Evolutionary conservation across 2,329 filamentous ascomycete genomes (phyloP).

Genomic region (Tolypocladium amazonense): DNA sequence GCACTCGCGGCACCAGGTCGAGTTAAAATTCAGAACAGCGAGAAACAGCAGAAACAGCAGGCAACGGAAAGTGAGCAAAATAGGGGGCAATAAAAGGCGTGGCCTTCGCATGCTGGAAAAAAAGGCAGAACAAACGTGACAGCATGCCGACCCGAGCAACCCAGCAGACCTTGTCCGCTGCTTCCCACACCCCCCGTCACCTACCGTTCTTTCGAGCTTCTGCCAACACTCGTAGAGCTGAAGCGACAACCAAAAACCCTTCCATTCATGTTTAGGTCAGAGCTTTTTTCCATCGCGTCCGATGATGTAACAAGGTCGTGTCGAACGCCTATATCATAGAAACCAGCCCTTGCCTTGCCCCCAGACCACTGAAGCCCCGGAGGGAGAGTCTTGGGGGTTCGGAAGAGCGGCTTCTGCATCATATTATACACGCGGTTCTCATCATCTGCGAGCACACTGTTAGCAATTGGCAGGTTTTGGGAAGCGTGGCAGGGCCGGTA

Average conservation of each 20-base stretch:
- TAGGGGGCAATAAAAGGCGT: too few relatives aligned
- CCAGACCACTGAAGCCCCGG: constrained; percentile 82
- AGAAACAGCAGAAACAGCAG: not conserved
- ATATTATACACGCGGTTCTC: constrained; percentile 97
- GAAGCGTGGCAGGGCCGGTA: constrained; percentile 16
- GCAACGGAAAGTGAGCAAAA: not conserved
- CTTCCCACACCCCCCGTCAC: not conserved
- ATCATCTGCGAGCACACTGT: constrained; percentile 64
- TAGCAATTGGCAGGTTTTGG: constrained; percentile 13
- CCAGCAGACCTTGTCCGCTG: not conserved
- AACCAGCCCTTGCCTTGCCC: constrained; percentile 47
- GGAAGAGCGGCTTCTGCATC: constrained; percentile 60
- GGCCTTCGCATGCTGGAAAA: not conserved
- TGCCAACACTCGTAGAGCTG: not conserved
- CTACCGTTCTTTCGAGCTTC: not conserved
- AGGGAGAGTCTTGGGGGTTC: constrained; percentile 72
- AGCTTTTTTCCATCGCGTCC: constrained; percentile 96
- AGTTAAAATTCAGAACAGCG: not conserved
- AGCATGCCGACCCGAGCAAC: not conserved
- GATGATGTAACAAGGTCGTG: constrained; percentile 95
- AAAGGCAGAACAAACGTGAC: not conserved
- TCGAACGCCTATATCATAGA: constrained; percentile 98
- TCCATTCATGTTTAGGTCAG: constrained; percentile 57
- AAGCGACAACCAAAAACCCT: constrained; percentile 8
- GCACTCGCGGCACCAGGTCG: too few relatives aligned